Percentiles rank a stretch among this genome's conserved stretches.
phyloP scores from a whole-genome alignment of 2,329 filamentous ascomycete genomes.

The Bipolaris gigantea region DNA sequence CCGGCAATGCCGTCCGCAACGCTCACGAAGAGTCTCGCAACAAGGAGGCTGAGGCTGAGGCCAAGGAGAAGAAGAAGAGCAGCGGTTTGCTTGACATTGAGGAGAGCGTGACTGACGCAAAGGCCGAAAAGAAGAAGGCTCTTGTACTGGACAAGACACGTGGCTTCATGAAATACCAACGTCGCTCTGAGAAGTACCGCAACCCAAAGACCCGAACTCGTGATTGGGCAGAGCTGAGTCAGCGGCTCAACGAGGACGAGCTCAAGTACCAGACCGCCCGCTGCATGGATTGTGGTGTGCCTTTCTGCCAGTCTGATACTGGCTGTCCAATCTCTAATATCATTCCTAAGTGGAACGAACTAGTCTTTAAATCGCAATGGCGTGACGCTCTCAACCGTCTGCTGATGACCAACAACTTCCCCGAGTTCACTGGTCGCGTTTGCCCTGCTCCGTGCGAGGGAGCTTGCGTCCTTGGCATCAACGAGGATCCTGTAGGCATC shows the following conservation, averaged over 20 bases:
- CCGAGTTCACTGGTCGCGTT: slow-evolving; percentile 95
- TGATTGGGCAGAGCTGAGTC: slow-evolving; percentile 91
- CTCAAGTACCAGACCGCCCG: slow-evolving; percentile 95
- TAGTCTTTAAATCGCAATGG: slow-evolving; percentile 71
- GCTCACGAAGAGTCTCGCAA: slow-evolving; percentile 59
- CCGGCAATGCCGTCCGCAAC: slow-evolving; percentile 63
- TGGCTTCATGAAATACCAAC: slow-evolving; percentile 96
- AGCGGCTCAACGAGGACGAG: slow-evolving; percentile 87
- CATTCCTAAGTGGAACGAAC: slow-evolving; percentile 94
- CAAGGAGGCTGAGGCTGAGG: slow-evolving; percentile 61
- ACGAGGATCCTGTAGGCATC: slow-evolving; percentile 95
- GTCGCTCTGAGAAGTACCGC: slow-evolving; percentile 91
- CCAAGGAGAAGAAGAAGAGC: slow-evolving; percentile 70
- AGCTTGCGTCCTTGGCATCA: slow-evolving; percentile 93
- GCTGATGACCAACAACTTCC: slow-evolving; percentile 98
- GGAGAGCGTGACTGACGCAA: slow-evolving; percentile 81
- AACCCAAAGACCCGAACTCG: slow-evolving; percentile 79
- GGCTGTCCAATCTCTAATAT: slow-evolving; percentile 97
- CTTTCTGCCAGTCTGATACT: slow-evolving; percentile 95
- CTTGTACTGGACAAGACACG: slow-evolving; percentile 96
- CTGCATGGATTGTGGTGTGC: slow-evolving; percentile 98
- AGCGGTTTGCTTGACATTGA: slow-evolving; percentile 77
- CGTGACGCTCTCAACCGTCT: slow-evolving; percentile 87
- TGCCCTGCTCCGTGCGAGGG: slow-evolving; percentile 96
- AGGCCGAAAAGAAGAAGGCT: slow-evolving; percentile 86